phyloP scores from a whole-genome alignment of 169 alveolate species.

The Perkinsus olseni region DNA sequence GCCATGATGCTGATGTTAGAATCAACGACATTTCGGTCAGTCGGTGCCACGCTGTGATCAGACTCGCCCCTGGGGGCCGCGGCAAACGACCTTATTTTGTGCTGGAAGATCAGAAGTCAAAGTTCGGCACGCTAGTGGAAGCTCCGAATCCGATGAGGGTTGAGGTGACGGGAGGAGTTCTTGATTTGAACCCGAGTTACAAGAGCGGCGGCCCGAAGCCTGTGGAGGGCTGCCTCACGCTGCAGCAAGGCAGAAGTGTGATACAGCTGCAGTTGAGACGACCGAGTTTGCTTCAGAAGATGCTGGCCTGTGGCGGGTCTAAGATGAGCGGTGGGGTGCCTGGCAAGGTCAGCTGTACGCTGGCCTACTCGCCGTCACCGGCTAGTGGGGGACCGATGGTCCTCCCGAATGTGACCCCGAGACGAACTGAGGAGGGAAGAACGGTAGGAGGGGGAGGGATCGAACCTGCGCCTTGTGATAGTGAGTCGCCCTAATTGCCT shows the following conservation, averaged over 20 bases:
- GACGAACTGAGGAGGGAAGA: background rate
- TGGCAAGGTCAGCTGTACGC: background rate
- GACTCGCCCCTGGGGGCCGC: constrained; percentile 53
- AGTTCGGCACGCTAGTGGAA: constrained; percentile 82
- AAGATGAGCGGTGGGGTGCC: background rate
- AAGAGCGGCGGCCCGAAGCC: background rate
- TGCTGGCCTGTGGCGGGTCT: background rate
- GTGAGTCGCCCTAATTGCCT: background rate
- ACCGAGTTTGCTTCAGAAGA: background rate
- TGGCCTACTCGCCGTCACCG: background rate
- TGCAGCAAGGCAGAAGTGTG: background rate
- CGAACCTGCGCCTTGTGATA: background rate
- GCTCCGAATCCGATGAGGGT: background rate
- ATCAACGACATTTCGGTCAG: constrained; percentile 85
- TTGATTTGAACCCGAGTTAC: background rate
- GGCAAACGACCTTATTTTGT: constrained; percentile 37
- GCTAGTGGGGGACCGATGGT: background rate
- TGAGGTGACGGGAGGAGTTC: background rate
- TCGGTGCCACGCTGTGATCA: constrained; percentile 73
- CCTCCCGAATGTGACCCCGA: background rate
- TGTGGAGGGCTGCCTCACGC: background rate
- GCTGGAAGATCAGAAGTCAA: constrained; percentile 76
- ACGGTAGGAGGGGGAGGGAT: background rate
- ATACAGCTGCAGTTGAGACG: background rate
- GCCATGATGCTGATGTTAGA: constrained; percentile 79